phyloP scores from a whole-genome alignment of 2,329 filamentous ascomycete genomes.

The Trichoderma lentiforme region DNA sequence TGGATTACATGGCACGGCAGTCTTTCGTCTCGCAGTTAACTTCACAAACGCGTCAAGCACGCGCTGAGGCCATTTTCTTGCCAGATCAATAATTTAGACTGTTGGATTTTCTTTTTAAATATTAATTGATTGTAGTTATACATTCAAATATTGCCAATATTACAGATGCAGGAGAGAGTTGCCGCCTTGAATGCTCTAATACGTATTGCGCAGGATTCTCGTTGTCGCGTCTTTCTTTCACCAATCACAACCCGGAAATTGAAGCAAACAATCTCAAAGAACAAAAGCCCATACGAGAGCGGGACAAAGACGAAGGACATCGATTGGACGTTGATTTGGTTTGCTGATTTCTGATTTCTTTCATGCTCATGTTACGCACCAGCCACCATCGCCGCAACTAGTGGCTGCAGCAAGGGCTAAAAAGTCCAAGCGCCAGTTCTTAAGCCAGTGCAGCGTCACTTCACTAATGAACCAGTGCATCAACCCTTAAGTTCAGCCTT shows the following conservation, averaged over 20 bases:
- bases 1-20: conserved; percentile 5
- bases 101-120: background rate
- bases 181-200: background rate
- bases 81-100: background rate
- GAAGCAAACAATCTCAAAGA: background rate
- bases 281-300: background rate
- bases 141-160: background rate
- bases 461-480: background rate
- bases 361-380: background rate
- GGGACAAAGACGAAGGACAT: background rate
- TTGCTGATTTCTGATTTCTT: background rate
- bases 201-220: background rate
- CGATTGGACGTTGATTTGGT: background rate
- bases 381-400: background rate
- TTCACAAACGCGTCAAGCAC: background rate
- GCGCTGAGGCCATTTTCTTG: background rate
- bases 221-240: background rate
- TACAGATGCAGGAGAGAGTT: background rate
- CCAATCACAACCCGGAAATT: background rate
- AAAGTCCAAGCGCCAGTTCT: background rate
- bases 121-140: background rate
- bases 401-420: conserved; percentile 6
- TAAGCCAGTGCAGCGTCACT: background rate
- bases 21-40: background rate
- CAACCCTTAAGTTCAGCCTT: background rate